Evolutionary conservation across 139 green algal species (phyloP).

Genomic region (Eudorina sp.): DNA sequence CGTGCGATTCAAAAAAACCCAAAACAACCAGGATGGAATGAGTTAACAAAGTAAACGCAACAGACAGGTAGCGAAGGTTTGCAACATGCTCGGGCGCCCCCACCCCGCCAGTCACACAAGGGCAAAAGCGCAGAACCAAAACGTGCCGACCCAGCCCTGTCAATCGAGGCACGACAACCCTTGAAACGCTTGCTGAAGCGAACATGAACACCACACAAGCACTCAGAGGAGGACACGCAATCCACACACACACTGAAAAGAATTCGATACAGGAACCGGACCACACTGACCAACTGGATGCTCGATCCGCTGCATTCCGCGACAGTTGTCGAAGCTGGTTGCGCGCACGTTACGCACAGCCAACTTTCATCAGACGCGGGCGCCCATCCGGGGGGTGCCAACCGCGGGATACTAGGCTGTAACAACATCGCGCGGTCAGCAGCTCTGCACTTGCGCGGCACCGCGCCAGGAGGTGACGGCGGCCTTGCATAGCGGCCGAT

Average conservation of each 20-base stretch:
- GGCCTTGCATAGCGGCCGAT: too few relatives aligned
- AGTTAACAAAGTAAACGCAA: slow-evolving; percentile 29
- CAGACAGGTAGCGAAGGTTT: slow-evolving; percentile 10
- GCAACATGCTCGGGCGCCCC: neutral
- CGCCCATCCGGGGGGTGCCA: too few relatives aligned
- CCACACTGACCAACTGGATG: too few relatives aligned
- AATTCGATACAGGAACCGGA: slow-evolving; percentile 3
- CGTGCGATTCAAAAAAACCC: slow-evolving; percentile 25
- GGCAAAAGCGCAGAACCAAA: slow-evolving; percentile 35
- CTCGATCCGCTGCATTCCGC: too few relatives aligned
- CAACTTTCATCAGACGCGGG: too few relatives aligned
- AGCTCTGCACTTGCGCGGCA: too few relatives aligned
- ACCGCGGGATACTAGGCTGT: too few relatives aligned
- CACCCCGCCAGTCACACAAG: neutral
- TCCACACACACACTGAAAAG: neutral
- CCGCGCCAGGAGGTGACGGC: too few relatives aligned
- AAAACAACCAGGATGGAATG: slow-evolving; percentile 25
- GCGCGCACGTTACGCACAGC: too few relatives aligned
- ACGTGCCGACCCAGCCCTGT: slow-evolving; percentile 23
- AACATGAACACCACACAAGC: neutral
- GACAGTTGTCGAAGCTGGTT: too few relatives aligned
- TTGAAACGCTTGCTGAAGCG: slow-evolving; percentile 34
- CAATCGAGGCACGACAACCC: slow-evolving; percentile 11
- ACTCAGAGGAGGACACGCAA: neutral
- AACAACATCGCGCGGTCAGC: too few relatives aligned